Conservation (phyloP, 768 basidiomycete species). For the Lanmaoa pseudosensibilis region DNA sequence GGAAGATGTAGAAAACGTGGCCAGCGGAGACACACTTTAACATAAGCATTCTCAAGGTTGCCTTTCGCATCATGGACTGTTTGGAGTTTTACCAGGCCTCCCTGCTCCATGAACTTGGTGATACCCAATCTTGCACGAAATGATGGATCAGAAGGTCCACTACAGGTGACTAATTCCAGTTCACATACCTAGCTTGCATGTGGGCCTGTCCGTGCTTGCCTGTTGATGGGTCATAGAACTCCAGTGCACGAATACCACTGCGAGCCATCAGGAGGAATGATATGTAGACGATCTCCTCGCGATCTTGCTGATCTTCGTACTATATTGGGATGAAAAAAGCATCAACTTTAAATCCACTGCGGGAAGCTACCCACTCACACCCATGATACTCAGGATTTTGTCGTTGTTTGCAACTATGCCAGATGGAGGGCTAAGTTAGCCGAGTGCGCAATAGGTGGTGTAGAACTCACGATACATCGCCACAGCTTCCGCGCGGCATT, state of each 20-base stretch:
- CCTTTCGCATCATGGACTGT: conserved; percentile 61
- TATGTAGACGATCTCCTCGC: conserved; percentile 78
- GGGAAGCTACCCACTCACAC: conserved; percentile 43
- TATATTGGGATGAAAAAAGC: conserved; percentile 25
- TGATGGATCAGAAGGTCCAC: background rate
- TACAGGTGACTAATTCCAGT: background rate
- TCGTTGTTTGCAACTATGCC: conserved; percentile 65
- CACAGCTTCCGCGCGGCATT: conserved; percentile 89
- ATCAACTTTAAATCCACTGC: background rate
- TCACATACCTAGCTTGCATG: conserved; percentile 79
- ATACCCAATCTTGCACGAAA: conserved; percentile 63
- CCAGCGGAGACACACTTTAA: conserved; percentile 49
- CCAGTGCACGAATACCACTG: conserved; percentile 73
- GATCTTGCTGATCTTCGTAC: conserved; percentile 66
- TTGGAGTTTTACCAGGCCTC: conserved; percentile 68
- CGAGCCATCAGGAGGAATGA: conserved; percentile 88
- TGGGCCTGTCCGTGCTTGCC: conserved; percentile 87
- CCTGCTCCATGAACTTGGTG: conserved; percentile 72
- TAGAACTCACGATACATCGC: conserved; percentile 67
- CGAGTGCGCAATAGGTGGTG: background rate
- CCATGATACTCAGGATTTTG: conserved; percentile 80
- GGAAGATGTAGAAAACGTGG: background rate
- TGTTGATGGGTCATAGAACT: conserved; percentile 79
- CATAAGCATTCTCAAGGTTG: conserved; percentile 64
- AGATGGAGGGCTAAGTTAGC: background rate